Conservation (phyloP, 176 grass and related monocot genomes). For the Bolboschoenus planiculmis region DNA sequence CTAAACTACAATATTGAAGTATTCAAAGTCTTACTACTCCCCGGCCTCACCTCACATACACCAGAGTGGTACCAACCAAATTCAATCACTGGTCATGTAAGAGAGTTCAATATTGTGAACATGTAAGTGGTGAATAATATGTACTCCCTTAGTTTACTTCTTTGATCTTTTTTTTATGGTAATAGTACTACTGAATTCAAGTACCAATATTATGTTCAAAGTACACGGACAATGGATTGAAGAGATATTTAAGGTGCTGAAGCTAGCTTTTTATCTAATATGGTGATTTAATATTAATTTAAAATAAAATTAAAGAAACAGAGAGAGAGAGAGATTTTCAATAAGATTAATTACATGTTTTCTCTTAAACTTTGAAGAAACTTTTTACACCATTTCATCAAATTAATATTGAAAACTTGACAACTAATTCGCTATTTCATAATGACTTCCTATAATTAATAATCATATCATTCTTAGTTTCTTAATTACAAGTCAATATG, state of each 20-base stretch:
- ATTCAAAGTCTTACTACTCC: background rate
- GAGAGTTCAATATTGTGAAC: background rate
- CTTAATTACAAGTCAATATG: background rate
- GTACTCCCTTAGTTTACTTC: background rate
- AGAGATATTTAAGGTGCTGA: background rate
- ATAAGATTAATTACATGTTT: background rate
- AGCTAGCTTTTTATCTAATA: background rate
- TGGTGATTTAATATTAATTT: background rate
- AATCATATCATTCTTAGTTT: background rate
- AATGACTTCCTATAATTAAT: background rate
- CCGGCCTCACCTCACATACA: background rate
- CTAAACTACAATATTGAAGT: background rate
- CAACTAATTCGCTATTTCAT: background rate
- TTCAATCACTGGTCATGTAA: background rate
- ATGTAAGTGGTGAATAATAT: background rate
- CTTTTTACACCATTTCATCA: background rate
- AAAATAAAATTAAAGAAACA: background rate
- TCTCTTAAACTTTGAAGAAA: background rate
- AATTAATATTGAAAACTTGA: background rate
- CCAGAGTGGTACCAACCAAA: background rate
- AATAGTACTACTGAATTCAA: background rate
- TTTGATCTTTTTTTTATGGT: background rate
- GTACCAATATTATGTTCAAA: too few species aligned
- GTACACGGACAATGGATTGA: background rate
- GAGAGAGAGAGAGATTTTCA: background rate